phyloP scores from a whole-genome alignment of 2,329 filamentous ascomycete genomes.

The Colletotrichum trifolii region DNA sequence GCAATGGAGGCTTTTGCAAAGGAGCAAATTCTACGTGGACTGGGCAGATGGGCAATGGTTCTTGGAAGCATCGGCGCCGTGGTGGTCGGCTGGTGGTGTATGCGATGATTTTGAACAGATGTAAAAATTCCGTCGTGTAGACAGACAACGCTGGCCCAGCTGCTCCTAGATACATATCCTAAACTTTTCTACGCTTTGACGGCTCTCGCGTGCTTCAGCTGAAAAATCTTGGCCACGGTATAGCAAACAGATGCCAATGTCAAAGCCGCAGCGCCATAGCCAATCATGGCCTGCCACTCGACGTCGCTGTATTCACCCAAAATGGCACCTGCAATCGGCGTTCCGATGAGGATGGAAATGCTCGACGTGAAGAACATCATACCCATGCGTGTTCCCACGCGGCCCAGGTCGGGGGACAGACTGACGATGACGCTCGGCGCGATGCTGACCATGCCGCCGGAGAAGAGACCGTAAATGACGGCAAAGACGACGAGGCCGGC shows the following conservation, averaged over 20 bases:
- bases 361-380: constrained; percentile 44
- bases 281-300: constrained; percentile 34
- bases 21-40: constrained; percentile 13
- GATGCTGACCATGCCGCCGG: constrained; percentile 56
- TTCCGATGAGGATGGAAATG: constrained; percentile 62
- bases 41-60: not conserved
- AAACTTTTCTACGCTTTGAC: not conserved
- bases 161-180: not conserved
- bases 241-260: constrained; percentile 24
- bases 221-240: constrained; percentile 30
- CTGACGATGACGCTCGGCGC: constrained; percentile 53
- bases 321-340: constrained; percentile 54
- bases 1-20: constrained; percentile 29
- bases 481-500: constrained; percentile 53
- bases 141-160: not conserved
- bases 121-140: not conserved
- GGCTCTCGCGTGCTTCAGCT: constrained; percentile 21
- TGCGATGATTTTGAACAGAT: not conserved
- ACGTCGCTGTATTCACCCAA: constrained; percentile 26
- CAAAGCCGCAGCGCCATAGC: constrained; percentile 32
- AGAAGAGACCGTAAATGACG: constrained; percentile 58
- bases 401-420: constrained; percentile 49
- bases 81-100: constrained; percentile 4
- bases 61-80: not conserved
- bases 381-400: constrained; percentile 49